A percentile compares a stretch with the other conserved stretches of the same genome.
Evolutionary conservation across 495 filamentous ascomycete genomes (phyloP).

Genomic region (Annulohypoxylon stygium): DNA sequence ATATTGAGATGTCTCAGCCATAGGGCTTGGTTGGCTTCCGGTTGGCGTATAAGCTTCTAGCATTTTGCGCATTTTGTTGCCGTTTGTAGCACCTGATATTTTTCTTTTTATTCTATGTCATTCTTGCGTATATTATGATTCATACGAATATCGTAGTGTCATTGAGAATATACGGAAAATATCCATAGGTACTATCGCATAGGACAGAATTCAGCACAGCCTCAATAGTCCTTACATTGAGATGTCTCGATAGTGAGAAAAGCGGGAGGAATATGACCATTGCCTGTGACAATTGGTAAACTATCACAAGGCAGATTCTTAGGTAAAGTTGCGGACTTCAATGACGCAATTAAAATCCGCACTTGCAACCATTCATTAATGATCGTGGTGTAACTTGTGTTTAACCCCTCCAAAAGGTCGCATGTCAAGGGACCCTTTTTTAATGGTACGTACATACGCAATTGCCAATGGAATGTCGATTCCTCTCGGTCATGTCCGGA

Average conservation of each 20-base stretch:
- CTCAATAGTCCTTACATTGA: not conserved
- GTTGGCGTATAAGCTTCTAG: not conserved
- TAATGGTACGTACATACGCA: not conserved
- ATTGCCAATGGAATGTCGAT: not conserved
- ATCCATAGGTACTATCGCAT: not conserved
- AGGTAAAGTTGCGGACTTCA: not conserved
- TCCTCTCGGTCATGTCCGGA: constrained; percentile 45
- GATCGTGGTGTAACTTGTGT: constrained; percentile 7
- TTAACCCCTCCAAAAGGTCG: not conserved
- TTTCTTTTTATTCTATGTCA: not conserved
- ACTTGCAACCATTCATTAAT: constrained; percentile 13
- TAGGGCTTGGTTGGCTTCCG: not conserved
- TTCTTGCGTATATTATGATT: not conserved
- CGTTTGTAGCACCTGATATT: not conserved
- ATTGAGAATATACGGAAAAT: not conserved
- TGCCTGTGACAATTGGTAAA: not conserved
- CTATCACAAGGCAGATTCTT: constrained; percentile 42
- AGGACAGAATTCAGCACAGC: not conserved
- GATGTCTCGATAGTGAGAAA: not conserved
- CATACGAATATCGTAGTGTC: not conserved
- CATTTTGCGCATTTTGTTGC: not conserved
- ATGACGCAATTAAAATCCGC: not conserved
- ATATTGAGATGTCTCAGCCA: not conserved
- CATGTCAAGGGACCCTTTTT: not conserved
- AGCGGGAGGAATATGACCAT: not conserved